Percentiles rank a stretch among this genome's conserved stretches.
Conservation (phyloP, 2,329 filamentous ascomycete species). For the Colletotrichum neosansevieriae region DNA sequence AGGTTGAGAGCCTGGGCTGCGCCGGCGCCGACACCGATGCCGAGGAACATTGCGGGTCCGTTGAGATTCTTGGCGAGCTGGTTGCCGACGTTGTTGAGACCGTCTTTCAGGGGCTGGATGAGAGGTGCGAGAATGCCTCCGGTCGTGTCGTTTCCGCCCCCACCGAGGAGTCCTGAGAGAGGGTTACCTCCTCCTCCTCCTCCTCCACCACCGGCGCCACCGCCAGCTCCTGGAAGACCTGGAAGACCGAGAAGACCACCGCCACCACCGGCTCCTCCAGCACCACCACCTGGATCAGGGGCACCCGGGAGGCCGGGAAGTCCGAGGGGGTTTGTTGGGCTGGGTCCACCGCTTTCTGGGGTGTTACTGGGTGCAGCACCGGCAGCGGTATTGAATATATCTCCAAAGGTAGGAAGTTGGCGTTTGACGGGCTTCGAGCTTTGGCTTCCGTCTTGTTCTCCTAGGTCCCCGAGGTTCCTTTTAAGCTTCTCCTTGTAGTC, state of each 20-base stretch:
- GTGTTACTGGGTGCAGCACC: not conserved
- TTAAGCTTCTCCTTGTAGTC: conserved; percentile 29
- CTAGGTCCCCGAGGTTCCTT: conserved; percentile 18
- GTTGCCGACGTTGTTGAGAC: conserved; percentile 35
- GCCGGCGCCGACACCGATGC: conserved; percentile 44
- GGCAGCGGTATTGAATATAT: conserved; percentile 10
- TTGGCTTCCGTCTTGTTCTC: not conserved
- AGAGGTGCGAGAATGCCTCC: conserved; percentile 27
- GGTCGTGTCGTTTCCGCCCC: not conserved
- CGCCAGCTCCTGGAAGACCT: conserved; percentile 8
- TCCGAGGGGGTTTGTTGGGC: not conserved
- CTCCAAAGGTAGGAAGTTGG: conserved; percentile 13
- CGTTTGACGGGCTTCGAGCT: not conserved
- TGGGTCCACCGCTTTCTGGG: not conserved
- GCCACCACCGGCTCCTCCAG: not conserved
- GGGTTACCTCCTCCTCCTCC: conserved; percentile 4
- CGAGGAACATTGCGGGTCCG: conserved; percentile 43
- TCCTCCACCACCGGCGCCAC: not conserved
- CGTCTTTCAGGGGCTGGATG: conserved; percentile 33
- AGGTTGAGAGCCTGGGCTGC: conserved; percentile 44
- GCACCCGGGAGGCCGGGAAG: not conserved
- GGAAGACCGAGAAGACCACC: not conserved
- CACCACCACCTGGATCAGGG: not conserved
- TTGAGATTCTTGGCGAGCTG: conserved; percentile 33
- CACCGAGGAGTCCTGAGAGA: conserved; percentile 16